A percentile compares a stretch with the other conserved stretches of the same genome.
phyloP scores from a whole-genome alignment of 1,139 yeast species.

The Wickerhamomyces sp. region DNA sequence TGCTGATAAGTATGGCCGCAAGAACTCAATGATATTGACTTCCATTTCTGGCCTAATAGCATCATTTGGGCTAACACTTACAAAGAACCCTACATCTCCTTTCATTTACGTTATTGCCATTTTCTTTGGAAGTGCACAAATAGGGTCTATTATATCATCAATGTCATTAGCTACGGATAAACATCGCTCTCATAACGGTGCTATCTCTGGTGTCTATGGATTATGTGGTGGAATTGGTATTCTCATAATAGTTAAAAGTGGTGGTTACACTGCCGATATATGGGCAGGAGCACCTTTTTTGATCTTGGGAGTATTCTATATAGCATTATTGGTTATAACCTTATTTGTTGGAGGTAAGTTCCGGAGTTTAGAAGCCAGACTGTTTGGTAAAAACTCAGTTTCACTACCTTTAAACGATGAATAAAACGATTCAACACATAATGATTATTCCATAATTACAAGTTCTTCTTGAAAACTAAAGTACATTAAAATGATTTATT shows the following conservation, averaged over 20 bases:
- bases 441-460: neutral
- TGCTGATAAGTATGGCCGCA: slow-evolving; percentile 47
- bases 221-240: slow-evolving; percentile 71
- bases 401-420: slow-evolving; percentile 7
- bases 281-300: slow-evolving; percentile 61
- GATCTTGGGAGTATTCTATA: slow-evolving; percentile 45
- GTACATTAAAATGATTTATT: slow-evolving; percentile 5
- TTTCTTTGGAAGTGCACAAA: slow-evolving; percentile 46
- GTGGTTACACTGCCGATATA: slow-evolving; percentile 56
- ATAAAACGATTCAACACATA: neutral
- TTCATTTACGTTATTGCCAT: slow-evolving; percentile 33
- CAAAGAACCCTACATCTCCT: slow-evolving; percentile 30
- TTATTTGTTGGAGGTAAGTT: slow-evolving; percentile 18
- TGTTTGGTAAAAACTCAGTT: slow-evolving; percentile 1
- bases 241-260: slow-evolving; percentile 51
- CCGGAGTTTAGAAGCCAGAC: slow-evolving; percentile 6
- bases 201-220: slow-evolving; percentile 65
- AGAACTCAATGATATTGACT: slow-evolving; percentile 33
- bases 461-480: neutral
- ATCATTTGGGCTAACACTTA: slow-evolving; percentile 31
- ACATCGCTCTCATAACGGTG: slow-evolving; percentile 46
- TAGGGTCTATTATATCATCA: slow-evolving; percentile 54
- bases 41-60: slow-evolving; percentile 35
- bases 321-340: slow-evolving; percentile 29
- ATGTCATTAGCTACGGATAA: slow-evolving; percentile 42